A percentile compares a stretch with the other conserved stretches of the same genome.
Evolutionary conservation across 2,329 filamentous ascomycete species (phyloP).

Genomic region (Stagonosporopsis tanaceti): DNA sequence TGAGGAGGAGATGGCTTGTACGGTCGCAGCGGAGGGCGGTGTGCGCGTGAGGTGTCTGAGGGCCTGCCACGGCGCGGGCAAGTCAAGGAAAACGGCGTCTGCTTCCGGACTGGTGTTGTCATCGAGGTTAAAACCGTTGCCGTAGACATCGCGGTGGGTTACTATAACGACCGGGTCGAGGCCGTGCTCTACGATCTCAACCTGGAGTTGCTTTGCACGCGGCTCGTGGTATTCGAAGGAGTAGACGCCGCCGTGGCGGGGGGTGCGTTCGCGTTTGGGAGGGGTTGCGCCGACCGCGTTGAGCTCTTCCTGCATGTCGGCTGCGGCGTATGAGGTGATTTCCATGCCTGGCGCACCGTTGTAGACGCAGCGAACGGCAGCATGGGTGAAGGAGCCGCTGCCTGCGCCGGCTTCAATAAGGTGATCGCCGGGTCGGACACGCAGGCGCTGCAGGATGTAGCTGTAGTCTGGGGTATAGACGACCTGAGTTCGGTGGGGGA

Average conservation of each 20-base stretch:
- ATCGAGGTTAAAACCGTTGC: conserved; percentile 72
- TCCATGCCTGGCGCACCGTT: conserved; percentile 67
- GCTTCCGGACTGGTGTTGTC: conserved; percentile 53
- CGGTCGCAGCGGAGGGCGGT: conserved; percentile 33
- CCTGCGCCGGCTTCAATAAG: conserved; percentile 84
- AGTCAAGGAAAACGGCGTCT: conserved; percentile 78
- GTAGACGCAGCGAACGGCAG: conserved; percentile 77
- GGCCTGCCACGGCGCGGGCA: conserved; percentile 83
- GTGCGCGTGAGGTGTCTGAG: conserved; percentile 75
- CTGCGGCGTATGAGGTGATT: conserved; percentile 13
- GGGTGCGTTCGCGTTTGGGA: conserved; percentile 47
- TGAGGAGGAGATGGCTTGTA: conserved; percentile 38
- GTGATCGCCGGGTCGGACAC: conserved; percentile 74
- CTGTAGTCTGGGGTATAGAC: conserved; percentile 89
- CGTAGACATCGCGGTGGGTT: conserved; percentile 81
- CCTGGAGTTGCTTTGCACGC: conserved; percentile 71
- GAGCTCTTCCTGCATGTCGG: conserved; percentile 41
- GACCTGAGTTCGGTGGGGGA: conserved; percentile 84
- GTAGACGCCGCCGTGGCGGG: conserved; percentile 71
- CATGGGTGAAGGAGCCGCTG: conserved; percentile 85
- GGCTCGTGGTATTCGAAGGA: conserved; percentile 84
- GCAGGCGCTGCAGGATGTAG: conserved; percentile 79
- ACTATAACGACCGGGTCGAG: conserved; percentile 72
- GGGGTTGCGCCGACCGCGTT: conserved; percentile 32
- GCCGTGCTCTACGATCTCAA: conserved; percentile 74